These are phyloP conservation scores for Sideroxylon spinosum DNA, from an alignment of 179 eudicot species.

Conservation along the genomic window DNA sequence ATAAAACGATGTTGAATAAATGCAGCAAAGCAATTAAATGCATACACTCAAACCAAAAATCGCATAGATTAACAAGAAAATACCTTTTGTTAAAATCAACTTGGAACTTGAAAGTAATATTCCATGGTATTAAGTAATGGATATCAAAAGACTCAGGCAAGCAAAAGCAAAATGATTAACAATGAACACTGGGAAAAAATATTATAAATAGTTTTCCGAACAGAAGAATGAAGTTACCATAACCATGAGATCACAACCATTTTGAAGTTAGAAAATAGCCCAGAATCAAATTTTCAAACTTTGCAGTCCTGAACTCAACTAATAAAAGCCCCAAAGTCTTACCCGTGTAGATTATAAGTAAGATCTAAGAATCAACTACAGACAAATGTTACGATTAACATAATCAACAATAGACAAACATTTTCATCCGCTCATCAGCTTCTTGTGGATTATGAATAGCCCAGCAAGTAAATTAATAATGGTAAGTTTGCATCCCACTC, in stretches of 20 bases:
- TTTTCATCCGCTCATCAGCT: conserved; percentile 9
- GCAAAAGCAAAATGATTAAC: background rate
- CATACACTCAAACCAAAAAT: background rate
- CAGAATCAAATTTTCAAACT: conserved; percentile 4
- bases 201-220: background rate
- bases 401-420: background rate
- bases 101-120: background rate
- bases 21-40: conserved; percentile 1
- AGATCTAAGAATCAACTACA: too few relatives aligned
- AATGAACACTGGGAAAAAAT: background rate
- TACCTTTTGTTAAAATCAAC: background rate
- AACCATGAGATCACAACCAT: background rate
- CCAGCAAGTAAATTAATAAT: conserved; percentile 15
- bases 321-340: background rate
- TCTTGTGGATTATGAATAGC: conserved; percentile 5
- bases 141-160: background rate
- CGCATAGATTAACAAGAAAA: background rate
- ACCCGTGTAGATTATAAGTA: too few relatives aligned
- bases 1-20: background rate
- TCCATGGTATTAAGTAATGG: background rate
- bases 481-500: conserved; percentile 6
- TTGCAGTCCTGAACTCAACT: background rate
- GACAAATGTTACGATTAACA: too few relatives aligned
- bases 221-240: background rate
- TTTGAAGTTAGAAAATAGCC: conserved; percentile 1